Base-by-base conservation (phyloP, 2,329 filamentous ascomycete genomes). In the Diatrype stigma region DNA sequence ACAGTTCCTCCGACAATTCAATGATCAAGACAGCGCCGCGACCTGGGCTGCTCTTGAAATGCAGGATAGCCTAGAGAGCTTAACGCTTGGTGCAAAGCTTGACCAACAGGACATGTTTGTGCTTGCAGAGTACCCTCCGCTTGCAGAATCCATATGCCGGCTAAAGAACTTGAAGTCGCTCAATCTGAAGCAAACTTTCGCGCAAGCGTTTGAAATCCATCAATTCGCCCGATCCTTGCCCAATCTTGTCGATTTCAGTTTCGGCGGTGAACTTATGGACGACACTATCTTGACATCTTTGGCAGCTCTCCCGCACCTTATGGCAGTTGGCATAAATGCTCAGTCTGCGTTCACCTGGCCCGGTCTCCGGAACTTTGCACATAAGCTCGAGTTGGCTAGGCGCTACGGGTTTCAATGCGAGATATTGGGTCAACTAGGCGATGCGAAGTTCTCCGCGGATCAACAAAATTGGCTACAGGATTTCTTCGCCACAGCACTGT, bases 251-350 rank as follows among this genome's bases (percentile, higher is more conserved):
- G 75, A 80, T 12, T 65, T 87, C 14, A 76, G 72, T 42, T 75
- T 86, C 46, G 76, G 74, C 42, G 82, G 83, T 42, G 77, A 78
- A 16, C 65, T 79, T 21, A 72, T 76, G 5, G 77, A 83, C 53
- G 70, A 73, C 32, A 60, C 63, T 3, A 61, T 83, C 12, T 70
- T 77, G 11, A 63, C 63, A 6, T 52, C 56, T 0, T 51, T 74
- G 0, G 49, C 59, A 8, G 49, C 19, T 1, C 67, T 85, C 42
- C 62, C 63, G 3, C 70, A 75, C 30, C 66, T 87, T 34, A 76
- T 74, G 44, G 70, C 67, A 3, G 67, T 87, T 6, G 75, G 73
- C 4, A 76, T 86, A 40, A 75, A 73, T 35, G 80, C 78, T 2
- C 67, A 77, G 2, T 82, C 83, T 0, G 65, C 66, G 2, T 85